A percentile compares a stretch with the other conserved stretches of the same genome.
Evolutionary conservation across 2,329 filamentous ascomycete genomes (phyloP).

Genomic region (Calonectria multiphialidica): DNA sequence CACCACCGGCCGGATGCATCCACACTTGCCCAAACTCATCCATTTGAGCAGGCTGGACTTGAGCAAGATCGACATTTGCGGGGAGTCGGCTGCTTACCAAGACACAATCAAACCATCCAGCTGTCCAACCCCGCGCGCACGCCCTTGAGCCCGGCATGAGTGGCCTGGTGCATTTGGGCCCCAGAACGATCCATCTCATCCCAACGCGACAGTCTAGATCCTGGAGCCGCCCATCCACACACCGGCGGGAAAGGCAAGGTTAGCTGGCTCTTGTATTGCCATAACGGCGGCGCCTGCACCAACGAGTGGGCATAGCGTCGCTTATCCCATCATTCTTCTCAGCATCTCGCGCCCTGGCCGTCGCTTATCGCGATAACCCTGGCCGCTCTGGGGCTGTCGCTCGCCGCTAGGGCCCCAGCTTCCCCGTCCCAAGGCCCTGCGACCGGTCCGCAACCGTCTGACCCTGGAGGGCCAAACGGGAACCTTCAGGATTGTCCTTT

Average conservation of each 20-base stretch:
- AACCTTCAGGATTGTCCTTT: constrained; percentile 15
- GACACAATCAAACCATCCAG: neutral
- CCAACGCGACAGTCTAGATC: neutral
- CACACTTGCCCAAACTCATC: neutral
- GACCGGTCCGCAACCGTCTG: constrained; percentile 2
- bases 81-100: neutral
- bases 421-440: neutral
- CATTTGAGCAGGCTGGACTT: neutral
- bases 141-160: neutral
- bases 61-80: neutral
- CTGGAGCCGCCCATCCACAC: neutral
- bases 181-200: neutral
- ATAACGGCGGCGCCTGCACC: neutral
- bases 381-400: neutral
- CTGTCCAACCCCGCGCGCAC: neutral
- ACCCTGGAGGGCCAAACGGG: constrained; percentile 11
- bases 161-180: neutral
- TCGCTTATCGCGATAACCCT: constrained; percentile 27
- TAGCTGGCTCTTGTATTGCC: neutral
- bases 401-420: constrained; percentile 3
- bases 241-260: neutral
- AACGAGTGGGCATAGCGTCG: constrained; percentile 15
- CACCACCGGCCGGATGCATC: constrained; percentile 1
- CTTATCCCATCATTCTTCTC: neutral
- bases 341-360: neutral